A percentile compares a stretch with the other conserved stretches of the same genome.
Evolutionary conservation across 2,329 filamentous ascomycete genomes (phyloP).

Genomic region (Neocatenulostroma microsporum): DNA sequence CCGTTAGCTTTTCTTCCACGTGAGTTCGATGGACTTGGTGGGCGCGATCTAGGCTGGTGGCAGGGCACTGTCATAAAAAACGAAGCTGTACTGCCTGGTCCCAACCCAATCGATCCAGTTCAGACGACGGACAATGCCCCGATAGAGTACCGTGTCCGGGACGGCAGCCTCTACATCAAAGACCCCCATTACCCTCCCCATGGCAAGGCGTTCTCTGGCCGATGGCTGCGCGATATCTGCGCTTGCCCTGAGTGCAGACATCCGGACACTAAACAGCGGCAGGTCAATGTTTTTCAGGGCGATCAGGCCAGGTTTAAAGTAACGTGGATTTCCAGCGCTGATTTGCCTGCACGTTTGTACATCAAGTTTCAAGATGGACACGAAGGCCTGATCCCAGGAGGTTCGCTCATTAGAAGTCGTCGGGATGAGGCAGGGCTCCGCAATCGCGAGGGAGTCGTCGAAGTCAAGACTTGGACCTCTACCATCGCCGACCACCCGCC

Average conservation of each 20-base stretch:
- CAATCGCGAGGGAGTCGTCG: conserved; percentile 15
- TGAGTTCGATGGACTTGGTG: no score
- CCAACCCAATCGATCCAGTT: no score
- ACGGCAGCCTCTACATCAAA: no score
- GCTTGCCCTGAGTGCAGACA: conserved; percentile 23
- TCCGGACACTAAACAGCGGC: conserved; percentile 24
- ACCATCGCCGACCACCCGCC: conserved; percentile 22
- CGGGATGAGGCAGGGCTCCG: conserved; percentile 8
- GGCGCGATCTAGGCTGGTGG: no score
- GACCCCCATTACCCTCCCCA: no score
- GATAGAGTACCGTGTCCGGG: no score
- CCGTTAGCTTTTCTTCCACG: no score
- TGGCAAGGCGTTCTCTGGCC: no score
- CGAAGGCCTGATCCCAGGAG: conserved; percentile 13
- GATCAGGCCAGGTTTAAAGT: neutral
- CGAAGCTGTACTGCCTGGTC: no score
- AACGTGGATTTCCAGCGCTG: conserved; percentile 13
- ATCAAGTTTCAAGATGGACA: conserved; percentile 16
- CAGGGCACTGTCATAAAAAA: no score
- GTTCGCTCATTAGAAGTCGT: conserved; percentile 10
- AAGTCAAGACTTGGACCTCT: conserved; percentile 18
- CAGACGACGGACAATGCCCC: no score
- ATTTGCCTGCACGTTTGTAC: conserved; percentile 10
- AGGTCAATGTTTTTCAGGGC: conserved; percentile 24
- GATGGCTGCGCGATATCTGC: conserved; percentile 18